Percentiles rank a stretch among this genome's conserved stretches.
Evolutionary conservation across 192 early-diverging fungal genomes (phyloP).

Genomic region (Coemansia sp.): DNA sequence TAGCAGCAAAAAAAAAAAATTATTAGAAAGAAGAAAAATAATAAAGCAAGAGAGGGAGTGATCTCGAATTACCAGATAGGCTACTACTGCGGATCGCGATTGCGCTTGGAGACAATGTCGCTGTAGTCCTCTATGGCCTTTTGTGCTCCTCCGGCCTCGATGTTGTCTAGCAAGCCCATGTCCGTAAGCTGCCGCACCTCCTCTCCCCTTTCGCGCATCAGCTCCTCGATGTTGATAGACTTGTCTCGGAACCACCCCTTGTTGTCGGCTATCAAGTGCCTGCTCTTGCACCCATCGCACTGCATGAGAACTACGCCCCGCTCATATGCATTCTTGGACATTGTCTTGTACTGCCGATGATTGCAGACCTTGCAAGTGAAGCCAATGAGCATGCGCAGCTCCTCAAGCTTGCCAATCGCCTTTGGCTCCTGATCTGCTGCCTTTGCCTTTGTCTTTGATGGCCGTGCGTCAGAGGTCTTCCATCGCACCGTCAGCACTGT

Average conservation of each 20-base stretch:
- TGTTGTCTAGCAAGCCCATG: conserved; percentile 37
- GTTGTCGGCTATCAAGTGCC: conserved; percentile 97
- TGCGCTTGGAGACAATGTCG: conserved; percentile 4
- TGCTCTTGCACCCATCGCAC: conserved; percentile 88
- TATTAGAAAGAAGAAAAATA: background rate
- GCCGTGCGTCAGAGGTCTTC: conserved; percentile 16
- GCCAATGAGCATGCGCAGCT: conserved; percentile 72
- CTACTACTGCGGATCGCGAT: conserved; percentile 2
- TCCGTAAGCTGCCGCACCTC: conserved; percentile 59
- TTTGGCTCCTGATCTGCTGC: conserved; percentile 1
- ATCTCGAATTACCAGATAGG: background rate
- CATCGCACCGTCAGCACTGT: background rate
- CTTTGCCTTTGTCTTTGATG: background rate
- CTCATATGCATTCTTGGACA: conserved; percentile 90
- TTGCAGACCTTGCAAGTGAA: conserved; percentile 97
- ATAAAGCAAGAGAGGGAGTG: background rate
- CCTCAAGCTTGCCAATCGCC: background rate
- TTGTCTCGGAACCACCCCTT: conserved; percentile 90
- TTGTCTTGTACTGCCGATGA: conserved; percentile 82
- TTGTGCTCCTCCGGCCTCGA: conserved; percentile 38
- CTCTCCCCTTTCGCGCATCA: conserved; percentile 79
- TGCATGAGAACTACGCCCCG: conserved; percentile 94
- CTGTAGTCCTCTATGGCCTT: conserved; percentile 21
- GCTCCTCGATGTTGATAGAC: conserved; percentile 76
- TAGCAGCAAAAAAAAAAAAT: no score